phyloP scores from a whole-genome alignment of 805 yeast species.

The Wickerhamiella hasegawae region DNA sequence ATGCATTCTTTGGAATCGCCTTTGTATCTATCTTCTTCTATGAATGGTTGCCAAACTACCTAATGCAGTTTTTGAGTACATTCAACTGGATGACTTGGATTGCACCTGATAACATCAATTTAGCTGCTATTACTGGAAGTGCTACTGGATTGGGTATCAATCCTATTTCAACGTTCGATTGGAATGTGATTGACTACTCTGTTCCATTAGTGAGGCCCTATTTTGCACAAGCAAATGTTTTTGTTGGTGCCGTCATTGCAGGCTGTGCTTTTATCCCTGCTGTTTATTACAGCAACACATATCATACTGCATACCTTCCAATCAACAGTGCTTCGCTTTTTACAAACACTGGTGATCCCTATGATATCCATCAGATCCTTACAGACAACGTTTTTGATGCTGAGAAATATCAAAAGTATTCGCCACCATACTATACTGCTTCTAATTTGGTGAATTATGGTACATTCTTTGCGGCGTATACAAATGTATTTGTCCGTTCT shows the following conservation, averaged over 20 bases:
- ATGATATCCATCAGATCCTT: conserved; percentile 27
- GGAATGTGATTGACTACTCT: conserved; percentile 33
- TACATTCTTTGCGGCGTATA: conserved; percentile 33
- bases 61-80: conserved; percentile 43
- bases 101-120: conserved; percentile 33
- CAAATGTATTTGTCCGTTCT: conserved; percentile 35
- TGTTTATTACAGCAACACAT: conserved; percentile 31
- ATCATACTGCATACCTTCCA: conserved; percentile 37
- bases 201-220: conserved; percentile 28
- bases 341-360: conserved; percentile 30
- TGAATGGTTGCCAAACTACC: conserved; percentile 55
- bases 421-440: conserved; percentile 52
- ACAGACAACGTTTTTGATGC: conserved; percentile 32
- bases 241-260: conserved; percentile 23
- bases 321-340: conserved; percentile 28
- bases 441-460: conserved; percentile 45
- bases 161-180: conserved; percentile 39
- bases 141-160: conserved; percentile 39
- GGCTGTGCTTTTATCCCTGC: conserved; percentile 5
- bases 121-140: conserved; percentile 49
- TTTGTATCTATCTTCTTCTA: conserved; percentile 32
- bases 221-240: conserved; percentile 22
- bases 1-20: conserved; percentile 31
- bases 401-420: conserved; percentile 33
- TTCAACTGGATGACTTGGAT: conserved; percentile 55